Conservation (phyloP, 1,139 yeast species). For the Lodderomyces orthopsilosis region DNA sequence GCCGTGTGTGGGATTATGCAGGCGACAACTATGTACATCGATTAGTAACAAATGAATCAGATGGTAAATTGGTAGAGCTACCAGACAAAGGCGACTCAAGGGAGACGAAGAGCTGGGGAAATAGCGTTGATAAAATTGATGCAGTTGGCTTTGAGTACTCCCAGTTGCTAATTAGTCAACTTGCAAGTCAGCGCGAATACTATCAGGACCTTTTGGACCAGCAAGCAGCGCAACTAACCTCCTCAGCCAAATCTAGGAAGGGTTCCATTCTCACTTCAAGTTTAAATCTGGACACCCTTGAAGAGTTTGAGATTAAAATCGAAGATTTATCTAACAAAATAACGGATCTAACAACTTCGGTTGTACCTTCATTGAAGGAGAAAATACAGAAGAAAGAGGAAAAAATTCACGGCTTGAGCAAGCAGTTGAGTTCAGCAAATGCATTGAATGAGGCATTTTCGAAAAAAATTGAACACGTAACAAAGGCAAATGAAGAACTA, state of each 20-base stretch:
- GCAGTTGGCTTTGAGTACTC: slow-evolving; percentile 76
- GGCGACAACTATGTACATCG: slow-evolving; percentile 91
- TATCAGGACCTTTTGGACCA: slow-evolving; percentile 60
- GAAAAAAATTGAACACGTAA: slow-evolving; percentile 51
- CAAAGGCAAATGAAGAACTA: slow-evolving; percentile 34
- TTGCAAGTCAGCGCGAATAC: slow-evolving; percentile 86
- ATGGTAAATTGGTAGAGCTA: slow-evolving; percentile 80
- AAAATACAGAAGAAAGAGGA: slow-evolving; percentile 32
- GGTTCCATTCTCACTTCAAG: not conserved
- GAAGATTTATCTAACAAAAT: slow-evolving; percentile 27
- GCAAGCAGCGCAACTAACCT: not conserved
- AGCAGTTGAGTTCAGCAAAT: slow-evolving; percentile 33
- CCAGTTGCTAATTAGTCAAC: slow-evolving; percentile 70
- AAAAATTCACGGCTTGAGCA: slow-evolving; percentile 28
- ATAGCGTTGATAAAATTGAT: slow-evolving; percentile 35
- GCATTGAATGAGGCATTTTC: slow-evolving; percentile 56
- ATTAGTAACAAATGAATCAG: slow-evolving; percentile 76
- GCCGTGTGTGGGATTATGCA: slow-evolving; percentile 94
- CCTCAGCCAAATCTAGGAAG: not conserved
- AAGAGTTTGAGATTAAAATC: slow-evolving; percentile 35
- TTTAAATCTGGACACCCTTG: slow-evolving; percentile 6
- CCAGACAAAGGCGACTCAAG: slow-evolving; percentile 30
- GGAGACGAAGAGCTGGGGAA: not conserved
- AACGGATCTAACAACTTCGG: slow-evolving; percentile 21
- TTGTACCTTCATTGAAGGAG: slow-evolving; percentile 34